These are phyloP conservation scores for Colletotrichum sp. DNA, from an alignment of 2,329 filamentous ascomycete genomes.

Conservation along the genomic window DNA sequence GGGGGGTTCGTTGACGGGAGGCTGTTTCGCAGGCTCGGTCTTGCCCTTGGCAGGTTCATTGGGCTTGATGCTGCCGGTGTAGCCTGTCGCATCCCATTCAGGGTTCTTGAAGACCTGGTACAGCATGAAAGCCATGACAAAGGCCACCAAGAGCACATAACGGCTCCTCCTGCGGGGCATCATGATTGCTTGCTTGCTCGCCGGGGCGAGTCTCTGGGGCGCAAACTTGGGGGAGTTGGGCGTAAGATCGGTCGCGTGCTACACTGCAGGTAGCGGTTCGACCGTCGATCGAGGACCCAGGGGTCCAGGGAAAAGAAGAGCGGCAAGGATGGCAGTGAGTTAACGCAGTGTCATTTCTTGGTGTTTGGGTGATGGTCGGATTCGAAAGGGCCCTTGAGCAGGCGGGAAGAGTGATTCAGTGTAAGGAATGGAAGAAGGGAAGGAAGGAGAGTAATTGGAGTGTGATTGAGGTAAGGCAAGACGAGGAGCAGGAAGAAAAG, in stretches of 20 bases:
- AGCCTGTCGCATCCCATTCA: slow-evolving; percentile 30
- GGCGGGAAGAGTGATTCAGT: background rate
- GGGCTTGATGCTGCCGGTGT: slow-evolving; percentile 8
- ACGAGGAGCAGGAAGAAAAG: background rate
- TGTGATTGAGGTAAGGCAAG: background rate
- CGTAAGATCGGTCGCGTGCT: slow-evolving; percentile 6
- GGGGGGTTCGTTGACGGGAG: slow-evolving; percentile 3
- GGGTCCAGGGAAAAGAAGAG: background rate
- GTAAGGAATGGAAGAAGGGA: slow-evolving; percentile 2
- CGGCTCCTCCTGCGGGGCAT: slow-evolving; percentile 69
- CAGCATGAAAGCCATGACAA: slow-evolving; percentile 59
- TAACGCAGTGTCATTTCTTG: slow-evolving; percentile 12
- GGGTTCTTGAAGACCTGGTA: slow-evolving; percentile 53
- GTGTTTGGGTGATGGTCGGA: background rate
- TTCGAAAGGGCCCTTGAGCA: background rate
- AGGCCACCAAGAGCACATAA: slow-evolving; percentile 60
- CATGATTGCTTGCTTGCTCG: slow-evolving; percentile 21
- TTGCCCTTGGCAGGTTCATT: slow-evolving; percentile 10
- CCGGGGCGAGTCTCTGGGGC: background rate
- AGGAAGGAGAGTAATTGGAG: background rate
- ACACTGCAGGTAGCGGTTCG: background rate
- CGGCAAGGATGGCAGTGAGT: background rate
- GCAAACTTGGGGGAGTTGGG: background rate
- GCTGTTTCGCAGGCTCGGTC: background rate
- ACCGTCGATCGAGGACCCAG: background rate